phyloP scores from a whole-genome alignment of 1,139 yeast genomes.

The Debaryomyces psychrophilus region DNA sequence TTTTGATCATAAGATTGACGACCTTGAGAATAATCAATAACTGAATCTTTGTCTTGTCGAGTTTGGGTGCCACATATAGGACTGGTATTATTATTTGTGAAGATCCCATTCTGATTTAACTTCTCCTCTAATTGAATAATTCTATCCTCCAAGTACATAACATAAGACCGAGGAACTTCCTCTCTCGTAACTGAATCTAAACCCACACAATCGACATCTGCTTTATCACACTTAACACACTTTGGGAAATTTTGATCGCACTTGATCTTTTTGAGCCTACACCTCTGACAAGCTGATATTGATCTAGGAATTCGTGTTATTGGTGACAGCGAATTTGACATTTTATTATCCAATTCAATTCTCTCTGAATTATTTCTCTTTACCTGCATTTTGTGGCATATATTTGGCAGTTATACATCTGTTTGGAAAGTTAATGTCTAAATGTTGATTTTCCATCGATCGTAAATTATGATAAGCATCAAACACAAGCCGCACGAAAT shows the following conservation, averaged over 20 bases:
- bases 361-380: conserved; percentile 8
- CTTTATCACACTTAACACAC: conserved; percentile 70
- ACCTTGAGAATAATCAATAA: background rate
- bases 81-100: conserved; percentile 17
- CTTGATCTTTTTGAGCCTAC: conserved; percentile 75
- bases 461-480: conserved; percentile 2
- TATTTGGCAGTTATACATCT: background rate
- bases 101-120: conserved; percentile 47
- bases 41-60: background rate
- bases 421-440: background rate
- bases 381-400: conserved; percentile 8
- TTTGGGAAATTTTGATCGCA: conserved; percentile 86
- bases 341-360: conserved; percentile 8
- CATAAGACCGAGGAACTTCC: conserved; percentile 80
- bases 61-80: background rate
- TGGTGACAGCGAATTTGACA: conserved; percentile 5
- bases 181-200: conserved; percentile 87
- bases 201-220: conserved; percentile 75
- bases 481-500: background rate
- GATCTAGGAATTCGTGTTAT: conserved; percentile 47
- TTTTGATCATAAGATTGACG: background rate
- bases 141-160: conserved; percentile 70
- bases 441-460: conserved; percentile 1
- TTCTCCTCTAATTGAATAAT: conserved; percentile 57
- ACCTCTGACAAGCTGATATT: conserved; percentile 82